Evolutionary conservation across 805 yeast species (phyloP).

Genomic region (Metschnikowia kunwiensis): DNA sequence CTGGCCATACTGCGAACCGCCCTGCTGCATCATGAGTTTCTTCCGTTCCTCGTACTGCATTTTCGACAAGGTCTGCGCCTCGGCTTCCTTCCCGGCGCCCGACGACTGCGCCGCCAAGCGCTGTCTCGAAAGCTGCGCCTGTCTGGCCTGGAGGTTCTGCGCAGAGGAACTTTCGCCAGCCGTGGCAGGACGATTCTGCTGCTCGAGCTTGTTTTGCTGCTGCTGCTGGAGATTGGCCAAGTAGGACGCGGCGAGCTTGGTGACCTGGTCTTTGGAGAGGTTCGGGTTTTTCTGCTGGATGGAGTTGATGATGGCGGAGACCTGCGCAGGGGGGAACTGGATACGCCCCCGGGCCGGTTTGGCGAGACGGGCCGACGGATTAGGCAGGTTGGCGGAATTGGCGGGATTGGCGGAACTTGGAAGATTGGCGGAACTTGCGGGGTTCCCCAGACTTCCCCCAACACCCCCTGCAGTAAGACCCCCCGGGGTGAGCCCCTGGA

Average conservation of each 20-base stretch:
- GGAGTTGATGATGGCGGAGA: conserved; percentile 59
- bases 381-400: too few relatives aligned
- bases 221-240: conserved; percentile 56
- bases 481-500: too few relatives aligned
- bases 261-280: conserved; percentile 60
- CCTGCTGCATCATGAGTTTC: conserved; percentile 31
- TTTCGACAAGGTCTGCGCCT: conserved; percentile 26
- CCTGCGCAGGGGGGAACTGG: conserved; percentile 58
- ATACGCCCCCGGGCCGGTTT: conserved; percentile 29
- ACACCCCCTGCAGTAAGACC: too few relatives aligned
- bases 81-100: conserved; percentile 17
- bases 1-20: conserved; percentile 13
- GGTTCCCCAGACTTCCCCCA: too few relatives aligned
- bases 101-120: conserved; percentile 12
- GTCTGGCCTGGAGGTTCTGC: conserved; percentile 14
- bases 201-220: conserved; percentile 37
- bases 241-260: conserved; percentile 62
- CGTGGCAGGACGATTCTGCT: conserved; percentile 14
- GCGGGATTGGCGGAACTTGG: too few relatives aligned
- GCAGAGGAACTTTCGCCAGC: conserved; percentile 12
- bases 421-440: too few relatives aligned
- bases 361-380: too few relatives aligned
- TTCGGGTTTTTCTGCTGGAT: conserved; percentile 66
- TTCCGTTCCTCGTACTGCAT: conserved; percentile 38
- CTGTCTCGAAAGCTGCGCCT: conserved; percentile 15